Evolutionary conservation across 371 early-diverging fungal genomes (phyloP), one percentile per base, ranked within the genome.

Genomic region (Apophysomyces sp.): DNA sequence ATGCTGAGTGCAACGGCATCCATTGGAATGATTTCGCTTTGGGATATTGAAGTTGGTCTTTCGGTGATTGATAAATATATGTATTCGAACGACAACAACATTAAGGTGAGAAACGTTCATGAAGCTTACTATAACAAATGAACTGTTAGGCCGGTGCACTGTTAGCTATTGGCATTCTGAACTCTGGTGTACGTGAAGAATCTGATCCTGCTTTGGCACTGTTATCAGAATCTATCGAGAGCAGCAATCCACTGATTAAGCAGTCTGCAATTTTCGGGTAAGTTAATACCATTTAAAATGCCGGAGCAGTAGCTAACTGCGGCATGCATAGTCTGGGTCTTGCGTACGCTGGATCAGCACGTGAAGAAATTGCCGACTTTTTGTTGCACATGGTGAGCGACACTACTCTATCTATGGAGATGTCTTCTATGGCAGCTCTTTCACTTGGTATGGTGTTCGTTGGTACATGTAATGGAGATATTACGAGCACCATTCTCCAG

Each of bases 1-100:
- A 97, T 96, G 95, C 82, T 94, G 63, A 92, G 94, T 72, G 95
- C 98, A 12, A 86, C 95, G 28, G 99, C 99, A 11, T 97, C 98
- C 2, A 71, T 98, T 40, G 99, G 99, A 54, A 70, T 91, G 74
- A 90, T 98, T 60, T 73, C 87, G 60, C 79, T 98, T 63, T 98
- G 99, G 99, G 93, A 98, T 74, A 89, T 95, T 5, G 97, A 97
- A 58, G 81, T 81, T 51, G 97, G 96, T 21, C 79, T 98, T 56
- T 85, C 89, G 54, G 82, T 93, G 63, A 92, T 98, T 59, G 98
- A 98, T 81, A 92, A 94, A 75, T 98, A 94, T 76, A 77, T 95
- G 73, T 93, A 96, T 71, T 89, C 92, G 6, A 76, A 78, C 16
- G 95, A 98, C 58, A 92, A 92, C 63, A 80, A 94, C 66, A 87